These are phyloP conservation scores for Claviceps fusiformis DNA, from an alignment of 2,329 filamentous ascomycete genomes.

Conservation along the genomic window DNA sequence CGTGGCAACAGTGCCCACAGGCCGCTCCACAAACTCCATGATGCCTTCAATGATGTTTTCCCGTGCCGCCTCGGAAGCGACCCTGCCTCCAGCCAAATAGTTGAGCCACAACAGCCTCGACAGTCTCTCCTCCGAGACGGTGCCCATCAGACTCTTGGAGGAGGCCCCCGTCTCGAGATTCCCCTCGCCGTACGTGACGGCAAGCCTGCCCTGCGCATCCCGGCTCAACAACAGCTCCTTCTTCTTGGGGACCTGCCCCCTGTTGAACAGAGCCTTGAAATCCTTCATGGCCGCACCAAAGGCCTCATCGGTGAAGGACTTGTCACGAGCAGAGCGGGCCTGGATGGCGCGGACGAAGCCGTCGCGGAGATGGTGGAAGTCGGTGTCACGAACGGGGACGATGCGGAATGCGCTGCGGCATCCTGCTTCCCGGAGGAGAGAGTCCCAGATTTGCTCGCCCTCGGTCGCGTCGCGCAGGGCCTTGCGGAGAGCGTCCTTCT, in stretches of 20 bases:
- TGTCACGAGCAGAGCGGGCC: slow-evolving; percentile 48
- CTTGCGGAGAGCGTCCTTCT: slow-evolving; percentile 60
- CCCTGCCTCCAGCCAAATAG: slow-evolving; percentile 74
- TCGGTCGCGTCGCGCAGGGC: slow-evolving; percentile 55
- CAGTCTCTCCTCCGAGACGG: slow-evolving; percentile 65
- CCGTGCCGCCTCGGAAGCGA: slow-evolving; percentile 72
- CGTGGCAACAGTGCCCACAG: slow-evolving; percentile 73
- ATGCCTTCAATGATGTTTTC: slow-evolving; percentile 76
- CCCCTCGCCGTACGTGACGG: slow-evolving; percentile 54
- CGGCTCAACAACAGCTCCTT: slow-evolving; percentile 63
- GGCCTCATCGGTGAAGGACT: slow-evolving; percentile 50
- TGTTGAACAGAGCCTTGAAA: slow-evolving; percentile 73
- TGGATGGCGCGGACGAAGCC: slow-evolving; percentile 81
- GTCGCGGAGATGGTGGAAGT: slow-evolving; percentile 85
- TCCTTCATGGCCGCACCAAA: slow-evolving; percentile 64
- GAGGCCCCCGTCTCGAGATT: slow-evolving; percentile 30
- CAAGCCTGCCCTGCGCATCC: slow-evolving; percentile 49
- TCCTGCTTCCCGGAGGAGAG: slow-evolving; percentile 49
- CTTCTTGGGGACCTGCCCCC: slow-evolving; percentile 67
- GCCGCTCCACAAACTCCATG: slow-evolving; percentile 76
- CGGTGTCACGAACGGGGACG: slow-evolving; percentile 82
- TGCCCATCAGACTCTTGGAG: slow-evolving; percentile 47
- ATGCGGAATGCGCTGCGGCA: slow-evolving; percentile 73
- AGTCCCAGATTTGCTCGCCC: slow-evolving; percentile 62
- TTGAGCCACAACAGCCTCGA: slow-evolving; percentile 76